Percentiles rank a stretch among this genome's conserved stretches.
These are phyloP conservation scores for Arxiozyma heterogenica DNA, from an alignment of 1,139 yeast genomes.

Conservation along the genomic window DNA sequence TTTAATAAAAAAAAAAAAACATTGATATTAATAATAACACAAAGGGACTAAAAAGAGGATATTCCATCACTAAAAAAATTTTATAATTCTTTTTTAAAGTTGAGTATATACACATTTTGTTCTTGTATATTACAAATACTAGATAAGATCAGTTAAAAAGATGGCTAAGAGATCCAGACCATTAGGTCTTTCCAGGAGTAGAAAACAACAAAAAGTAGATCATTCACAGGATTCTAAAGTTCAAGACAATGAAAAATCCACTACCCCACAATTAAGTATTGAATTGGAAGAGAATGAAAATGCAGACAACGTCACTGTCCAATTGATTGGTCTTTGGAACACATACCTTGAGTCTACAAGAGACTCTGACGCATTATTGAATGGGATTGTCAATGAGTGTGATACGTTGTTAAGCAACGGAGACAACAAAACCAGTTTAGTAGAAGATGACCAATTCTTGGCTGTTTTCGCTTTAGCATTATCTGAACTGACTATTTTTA, in stretches of 20 bases:
- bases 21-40: too few species aligned
- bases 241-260: constrained; percentile 9
- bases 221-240: constrained; percentile 7
- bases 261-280: constrained; percentile 37
- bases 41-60: not conserved
- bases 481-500: constrained; percentile 55
- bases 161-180: constrained; percentile 82
- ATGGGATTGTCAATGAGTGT: constrained; percentile 88
- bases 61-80: not conserved
- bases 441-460: constrained; percentile 50
- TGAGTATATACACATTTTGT: not conserved
- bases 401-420: constrained; percentile 56
- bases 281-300: constrained; percentile 64
- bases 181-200: constrained; percentile 39
- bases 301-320: constrained; percentile 70
- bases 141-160: constrained; percentile 6
- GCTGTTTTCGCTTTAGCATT: constrained; percentile 66
- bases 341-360: constrained; percentile 48
- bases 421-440: constrained; percentile 8
- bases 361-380: constrained; percentile 52
- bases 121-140: not conserved
- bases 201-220: constrained; percentile 37
- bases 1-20: too few species aligned
- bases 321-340: constrained; percentile 61
- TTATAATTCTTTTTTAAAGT: too few species aligned